Evolutionary conservation across 306 rosid species (phyloP).

Genomic region (Corylus heterophylla): DNA sequence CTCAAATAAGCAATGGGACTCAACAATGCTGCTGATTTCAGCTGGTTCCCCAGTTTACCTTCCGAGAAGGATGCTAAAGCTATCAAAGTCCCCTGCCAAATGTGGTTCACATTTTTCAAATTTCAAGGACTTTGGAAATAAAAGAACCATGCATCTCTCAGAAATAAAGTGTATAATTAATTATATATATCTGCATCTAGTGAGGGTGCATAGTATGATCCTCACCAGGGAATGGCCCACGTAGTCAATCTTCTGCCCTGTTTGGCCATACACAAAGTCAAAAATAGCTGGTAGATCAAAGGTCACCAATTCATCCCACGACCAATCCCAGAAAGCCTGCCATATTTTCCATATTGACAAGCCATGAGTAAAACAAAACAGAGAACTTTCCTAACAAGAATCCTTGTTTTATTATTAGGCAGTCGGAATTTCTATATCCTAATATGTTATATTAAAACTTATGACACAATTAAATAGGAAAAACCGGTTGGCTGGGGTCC

Average conservation of each 20-base stretch:
- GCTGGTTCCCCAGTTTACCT: constrained; percentile 57
- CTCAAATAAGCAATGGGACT: constrained; percentile 82
- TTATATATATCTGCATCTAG: neutral
- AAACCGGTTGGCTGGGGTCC: constrained; percentile 45
- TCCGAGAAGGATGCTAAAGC: constrained; percentile 75
- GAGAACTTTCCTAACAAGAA: too few species aligned
- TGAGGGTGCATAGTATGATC: neutral
- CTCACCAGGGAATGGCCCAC: constrained; percentile 84
- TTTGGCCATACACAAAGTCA: constrained; percentile 55
- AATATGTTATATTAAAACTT: neutral
- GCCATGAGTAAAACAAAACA: too few species aligned
- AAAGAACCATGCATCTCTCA: neutral
- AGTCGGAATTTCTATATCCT: too few species aligned
- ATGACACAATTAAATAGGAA: neutral
- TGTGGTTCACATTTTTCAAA: neutral
- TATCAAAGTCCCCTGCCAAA: constrained; percentile 72
- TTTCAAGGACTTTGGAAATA: constrained; percentile 9
- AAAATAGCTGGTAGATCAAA: constrained; percentile 85
- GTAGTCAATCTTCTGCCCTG: constrained; percentile 77
- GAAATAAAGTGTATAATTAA: neutral
- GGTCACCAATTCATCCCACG: constrained; percentile 72
- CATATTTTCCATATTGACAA: neutral
- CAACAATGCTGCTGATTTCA: constrained; percentile 69
- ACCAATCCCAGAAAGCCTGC: constrained; percentile 84
- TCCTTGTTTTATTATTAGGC: too few species aligned